Conservation (phyloP, 1,139 yeast species). For the Protomyces gravidus region DNA sequence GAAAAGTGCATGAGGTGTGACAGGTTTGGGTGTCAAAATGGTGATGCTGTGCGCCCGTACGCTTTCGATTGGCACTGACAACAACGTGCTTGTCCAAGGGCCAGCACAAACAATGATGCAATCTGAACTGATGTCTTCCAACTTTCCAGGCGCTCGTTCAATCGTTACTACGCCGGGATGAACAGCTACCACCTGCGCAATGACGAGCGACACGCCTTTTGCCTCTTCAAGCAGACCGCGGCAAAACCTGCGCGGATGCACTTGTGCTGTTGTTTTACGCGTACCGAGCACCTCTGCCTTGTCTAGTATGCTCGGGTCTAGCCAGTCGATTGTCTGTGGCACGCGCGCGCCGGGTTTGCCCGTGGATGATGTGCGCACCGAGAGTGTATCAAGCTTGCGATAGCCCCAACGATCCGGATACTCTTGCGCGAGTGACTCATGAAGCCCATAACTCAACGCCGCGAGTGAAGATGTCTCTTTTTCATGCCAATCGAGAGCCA, state of each 20-base stretch:
- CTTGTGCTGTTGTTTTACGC: constrained; percentile 87
- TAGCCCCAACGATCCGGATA: constrained; percentile 85
- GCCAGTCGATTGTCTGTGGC: constrained; percentile 80
- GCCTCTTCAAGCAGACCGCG: constrained; percentile 74
- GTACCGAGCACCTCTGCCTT: constrained; percentile 82
- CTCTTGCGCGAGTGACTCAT: constrained; percentile 72
- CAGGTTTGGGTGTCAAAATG: constrained; percentile 64
- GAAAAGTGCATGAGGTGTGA: constrained; percentile 89
- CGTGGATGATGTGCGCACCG: constrained; percentile 69
- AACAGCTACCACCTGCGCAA: constrained; percentile 53
- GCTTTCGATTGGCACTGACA: constrained; percentile 91
- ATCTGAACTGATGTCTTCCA: constrained; percentile 51
- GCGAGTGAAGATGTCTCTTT: constrained; percentile 96
- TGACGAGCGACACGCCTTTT: constrained; percentile 73
- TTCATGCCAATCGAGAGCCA: constrained; percentile 45
- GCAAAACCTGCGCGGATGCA: constrained; percentile 91
- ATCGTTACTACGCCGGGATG: constrained; percentile 14
- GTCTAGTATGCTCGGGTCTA: constrained; percentile 58
- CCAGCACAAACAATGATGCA: constrained; percentile 83
- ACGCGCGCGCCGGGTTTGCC: constrained; percentile 39
- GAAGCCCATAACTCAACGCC: constrained; percentile 78
- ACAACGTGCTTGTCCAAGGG: constrained; percentile 89
- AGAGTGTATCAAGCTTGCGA: constrained; percentile 77
- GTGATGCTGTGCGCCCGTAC: constrained; percentile 93
- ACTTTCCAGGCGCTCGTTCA: constrained; percentile 3